These are phyloP conservation scores for Phytophthora syringae DNA, from an alignment of 352 stramenopile genomes.

Conservation along the genomic window DNA sequence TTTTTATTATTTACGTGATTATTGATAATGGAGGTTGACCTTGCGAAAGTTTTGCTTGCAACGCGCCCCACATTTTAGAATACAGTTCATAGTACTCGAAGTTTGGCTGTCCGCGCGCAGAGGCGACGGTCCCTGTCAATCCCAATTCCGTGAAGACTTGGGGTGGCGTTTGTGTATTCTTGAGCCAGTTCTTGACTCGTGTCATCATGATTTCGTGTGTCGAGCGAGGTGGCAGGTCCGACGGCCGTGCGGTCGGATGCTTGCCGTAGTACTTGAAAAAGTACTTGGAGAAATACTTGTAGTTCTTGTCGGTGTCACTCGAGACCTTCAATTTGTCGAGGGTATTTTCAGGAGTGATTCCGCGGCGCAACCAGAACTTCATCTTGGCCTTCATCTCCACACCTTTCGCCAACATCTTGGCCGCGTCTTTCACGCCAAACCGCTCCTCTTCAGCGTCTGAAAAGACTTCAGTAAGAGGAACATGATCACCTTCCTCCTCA, in stretches of 20 bases:
- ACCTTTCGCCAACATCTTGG: slow-evolving; percentile 3
- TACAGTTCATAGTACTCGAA: slow-evolving; percentile 25
- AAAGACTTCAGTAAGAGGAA: too few relatives aligned
- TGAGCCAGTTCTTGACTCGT: slow-evolving; percentile 9
- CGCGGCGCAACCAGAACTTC: slow-evolving; percentile 15
- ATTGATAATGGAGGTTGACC: too few relatives aligned
- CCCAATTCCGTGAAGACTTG: slow-evolving; percentile 25
- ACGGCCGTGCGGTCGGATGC: slow-evolving; percentile 11
- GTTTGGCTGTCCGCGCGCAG: slow-evolving; percentile 1
- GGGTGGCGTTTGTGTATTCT: slow-evolving; percentile 8
- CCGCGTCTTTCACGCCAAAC: background rate
- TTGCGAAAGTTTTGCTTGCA: slow-evolving; percentile 15
- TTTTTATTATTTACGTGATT: too few relatives aligned
- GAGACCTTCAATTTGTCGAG: slow-evolving; percentile 19
- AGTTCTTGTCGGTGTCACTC: slow-evolving; percentile 17
- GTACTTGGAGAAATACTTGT: slow-evolving; percentile 33
- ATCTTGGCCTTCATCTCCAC: slow-evolving; percentile 15
- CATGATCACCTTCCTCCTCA: background rate
- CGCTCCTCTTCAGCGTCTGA: slow-evolving; percentile 4
- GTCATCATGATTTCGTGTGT: slow-evolving; percentile 19
- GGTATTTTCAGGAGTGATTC: slow-evolving; percentile 7
- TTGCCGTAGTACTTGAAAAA: slow-evolving; percentile 29
- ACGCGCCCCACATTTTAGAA: slow-evolving; percentile 6
- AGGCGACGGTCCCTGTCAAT: slow-evolving; percentile 9
- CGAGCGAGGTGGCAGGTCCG: background rate